Evolutionary conservation across 177 flowering plant genomes (phyloP), one percentile per base, ranked within the genome.

Genomic region (Tripterygium wilfordii): DNA sequence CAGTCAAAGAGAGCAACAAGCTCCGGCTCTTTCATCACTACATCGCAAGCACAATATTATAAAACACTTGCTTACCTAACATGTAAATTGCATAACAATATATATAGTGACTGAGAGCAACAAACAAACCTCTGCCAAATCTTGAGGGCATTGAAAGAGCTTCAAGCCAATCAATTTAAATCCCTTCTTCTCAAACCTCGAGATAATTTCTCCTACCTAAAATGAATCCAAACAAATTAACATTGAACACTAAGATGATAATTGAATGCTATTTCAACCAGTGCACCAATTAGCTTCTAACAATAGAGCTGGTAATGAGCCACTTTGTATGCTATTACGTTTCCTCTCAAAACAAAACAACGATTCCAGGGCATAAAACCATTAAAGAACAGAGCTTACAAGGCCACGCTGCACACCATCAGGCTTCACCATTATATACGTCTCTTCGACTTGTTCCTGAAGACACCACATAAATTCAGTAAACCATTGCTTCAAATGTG

Each of bases 101-200:
- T n/a, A n/a, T n/a, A n/a, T n/a, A n/a, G n/a, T n/a, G n/a, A n/a
- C n/a, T n/a, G n/a, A n/a, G n/a, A n/a, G n/a, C n/a, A n/a, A n/a
- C n/a, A n/a, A n/a, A n/a, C 76, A 68, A 75, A 89, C 99, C 97
- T 92, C 84, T 2, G 99, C 99, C 53, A 92, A 68, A 36, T 86
- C 89, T 64, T 67, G 55, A 56, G 99, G 85, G 74, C 95, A 86
- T 39, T 80, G 80, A 56, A 89, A 86, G 42, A 89, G 83, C 83
- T 92, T 92, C 76, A 92, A 65, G 8, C 99, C 99, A 29, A 74
- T 86, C 49, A 92, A 31, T 45, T 86, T 82, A 56, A 92, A 92
- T 1, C 99, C 99, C 67, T 92, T 92, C 72, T 74, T 89, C 89
- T 92, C 99, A 71, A 89, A 92, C 56, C 96, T 74, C 13, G 97